Conservation (phyloP, 23 red algal genomes). For the Gracilaria gracilis region DNA sequence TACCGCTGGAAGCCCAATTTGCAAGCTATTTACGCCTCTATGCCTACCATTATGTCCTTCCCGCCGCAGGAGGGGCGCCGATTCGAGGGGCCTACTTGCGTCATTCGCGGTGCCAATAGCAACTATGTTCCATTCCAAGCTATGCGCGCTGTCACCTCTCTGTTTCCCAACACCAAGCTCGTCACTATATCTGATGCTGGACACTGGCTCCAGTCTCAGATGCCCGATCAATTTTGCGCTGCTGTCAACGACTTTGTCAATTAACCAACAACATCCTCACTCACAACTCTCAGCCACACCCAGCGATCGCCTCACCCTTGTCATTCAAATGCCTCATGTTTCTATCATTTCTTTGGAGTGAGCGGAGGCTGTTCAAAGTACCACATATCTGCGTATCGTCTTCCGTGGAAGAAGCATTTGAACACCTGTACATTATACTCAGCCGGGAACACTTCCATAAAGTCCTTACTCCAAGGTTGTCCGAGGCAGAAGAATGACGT, state of each 20-base stretch:
- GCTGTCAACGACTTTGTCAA: slow-evolving; percentile 87
- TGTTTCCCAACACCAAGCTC: slow-evolving; percentile 82
- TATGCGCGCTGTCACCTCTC: slow-evolving; percentile 53
- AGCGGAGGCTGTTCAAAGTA: slow-evolving; percentile 75
- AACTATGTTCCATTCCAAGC: slow-evolving; percentile 78
- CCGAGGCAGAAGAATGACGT: slow-evolving; percentile 98
- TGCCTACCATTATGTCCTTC: slow-evolving; percentile 51
- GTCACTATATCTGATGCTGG: slow-evolving; percentile 79
- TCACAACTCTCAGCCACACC: not conserved
- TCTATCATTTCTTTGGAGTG: slow-evolving; percentile 41
- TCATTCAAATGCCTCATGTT: not conserved
- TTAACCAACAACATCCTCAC: not conserved
- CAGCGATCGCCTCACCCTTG: not conserved
- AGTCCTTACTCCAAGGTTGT: slow-evolving; percentile 45
- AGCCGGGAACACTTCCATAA: slow-evolving; percentile 57
- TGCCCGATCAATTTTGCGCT: slow-evolving; percentile 76
- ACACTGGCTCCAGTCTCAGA: slow-evolving; percentile 90
- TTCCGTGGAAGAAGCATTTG: slow-evolving; percentile 56
- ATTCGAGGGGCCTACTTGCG: slow-evolving; percentile 67
- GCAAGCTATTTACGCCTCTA: slow-evolving; percentile 3
- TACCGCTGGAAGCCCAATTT: slow-evolving; percentile 47
- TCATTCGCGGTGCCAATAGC: slow-evolving; percentile 83
- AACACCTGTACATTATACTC: slow-evolving; percentile 70
- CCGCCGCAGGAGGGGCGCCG: slow-evolving; percentile 15
- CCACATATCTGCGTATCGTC: slow-evolving; percentile 64